A percentile compares a stretch with the other conserved stretches of the same genome.
These are phyloP conservation scores for Coniochaeta sp. DNA, from an alignment of 2,329 filamentous ascomycete species.

Conservation along the genomic window DNA sequence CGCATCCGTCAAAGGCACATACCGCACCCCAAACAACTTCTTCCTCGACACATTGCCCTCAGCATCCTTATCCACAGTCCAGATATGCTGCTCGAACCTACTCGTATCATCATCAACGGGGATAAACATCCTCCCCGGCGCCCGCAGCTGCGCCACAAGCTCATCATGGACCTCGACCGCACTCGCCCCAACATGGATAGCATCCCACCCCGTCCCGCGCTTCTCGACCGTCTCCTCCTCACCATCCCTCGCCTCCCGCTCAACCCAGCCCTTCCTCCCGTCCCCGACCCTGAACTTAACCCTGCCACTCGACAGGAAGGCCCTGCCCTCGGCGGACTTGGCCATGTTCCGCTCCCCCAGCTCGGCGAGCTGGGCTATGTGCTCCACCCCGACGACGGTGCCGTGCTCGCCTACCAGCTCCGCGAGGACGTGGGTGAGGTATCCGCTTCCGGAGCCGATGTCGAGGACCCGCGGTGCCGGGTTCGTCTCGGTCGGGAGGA, in stretches of 20 bases:
- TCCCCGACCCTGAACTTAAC: slow-evolving; percentile 72
- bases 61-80: slow-evolving; percentile 64
- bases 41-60: slow-evolving; percentile 53
- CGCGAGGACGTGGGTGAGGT: slow-evolving; percentile 81
- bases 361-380: slow-evolving; percentile 57
- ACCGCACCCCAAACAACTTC: slow-evolving; percentile 63
- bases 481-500: slow-evolving; percentile 25
- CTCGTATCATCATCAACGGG: slow-evolving; percentile 53
- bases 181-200: slow-evolving; percentile 90
- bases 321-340: slow-evolving; percentile 50
- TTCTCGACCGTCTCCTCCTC: slow-evolving; percentile 38
- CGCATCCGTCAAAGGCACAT: slow-evolving; percentile 70
- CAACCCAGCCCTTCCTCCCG: slow-evolving; percentile 57
- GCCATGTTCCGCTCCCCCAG: slow-evolving; percentile 58
- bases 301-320: slow-evolving; percentile 53
- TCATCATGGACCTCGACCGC: slow-evolving; percentile 65
- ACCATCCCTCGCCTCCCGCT: slow-evolving; percentile 18
- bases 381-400: slow-evolving; percentile 65
- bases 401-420: slow-evolving; percentile 55
- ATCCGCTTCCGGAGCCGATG: slow-evolving; percentile 70
- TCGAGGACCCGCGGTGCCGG: slow-evolving; percentile 54
- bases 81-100: slow-evolving; percentile 55
- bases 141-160: slow-evolving; percentile 68
- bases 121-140: slow-evolving; percentile 76
- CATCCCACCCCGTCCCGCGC: slow-evolving; percentile 64